These are phyloP conservation scores for Candida stauntonica DNA, from an alignment of 805 yeast genomes.

Conservation along the genomic window DNA sequence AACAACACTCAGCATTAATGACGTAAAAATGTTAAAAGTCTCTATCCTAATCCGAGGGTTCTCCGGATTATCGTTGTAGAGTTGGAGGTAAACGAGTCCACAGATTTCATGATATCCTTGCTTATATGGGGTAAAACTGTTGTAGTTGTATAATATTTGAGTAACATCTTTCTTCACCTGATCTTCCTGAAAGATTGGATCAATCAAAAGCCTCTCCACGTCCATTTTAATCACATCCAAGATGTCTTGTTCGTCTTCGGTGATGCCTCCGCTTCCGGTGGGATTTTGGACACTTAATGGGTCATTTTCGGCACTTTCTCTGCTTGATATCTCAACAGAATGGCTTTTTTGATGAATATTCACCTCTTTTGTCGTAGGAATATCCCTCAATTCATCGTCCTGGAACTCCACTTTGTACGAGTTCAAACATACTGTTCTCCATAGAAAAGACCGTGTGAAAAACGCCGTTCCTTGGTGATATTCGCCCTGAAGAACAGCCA, in stretches of 20 bases:
- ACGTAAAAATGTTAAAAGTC: constrained; percentile 41
- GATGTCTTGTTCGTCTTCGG: constrained; percentile 13
- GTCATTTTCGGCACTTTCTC: constrained; percentile 4
- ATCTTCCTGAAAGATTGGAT: constrained; percentile 20
- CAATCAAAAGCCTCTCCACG: constrained; percentile 25
- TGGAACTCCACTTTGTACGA: constrained; percentile 17
- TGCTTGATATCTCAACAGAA: background rate
- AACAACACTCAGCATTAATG: constrained; percentile 39
- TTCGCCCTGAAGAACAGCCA: constrained; percentile 22
- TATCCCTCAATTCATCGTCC: constrained; percentile 19
- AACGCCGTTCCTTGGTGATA: constrained; percentile 16
- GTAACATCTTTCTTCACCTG: constrained; percentile 18
- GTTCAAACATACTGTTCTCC: constrained; percentile 24
- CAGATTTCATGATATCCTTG: constrained; percentile 52
- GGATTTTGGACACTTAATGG: constrained; percentile 10
- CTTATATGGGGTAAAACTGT: constrained; percentile 31
- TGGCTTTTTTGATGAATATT: no score
- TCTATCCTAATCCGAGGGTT: constrained; percentile 27
- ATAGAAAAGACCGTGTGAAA: constrained; percentile 22
- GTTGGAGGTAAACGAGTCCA: constrained; percentile 41
- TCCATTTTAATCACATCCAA: constrained; percentile 25
- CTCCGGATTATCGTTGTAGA: constrained; percentile 32
- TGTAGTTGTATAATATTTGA: constrained; percentile 24
- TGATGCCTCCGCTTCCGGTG: no score
- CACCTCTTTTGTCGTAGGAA: constrained; percentile 11